Evolutionary conservation across 2,329 filamentous ascomycete species (phyloP).

Genomic region (Dothidotthia symphoricarpi): DNA sequence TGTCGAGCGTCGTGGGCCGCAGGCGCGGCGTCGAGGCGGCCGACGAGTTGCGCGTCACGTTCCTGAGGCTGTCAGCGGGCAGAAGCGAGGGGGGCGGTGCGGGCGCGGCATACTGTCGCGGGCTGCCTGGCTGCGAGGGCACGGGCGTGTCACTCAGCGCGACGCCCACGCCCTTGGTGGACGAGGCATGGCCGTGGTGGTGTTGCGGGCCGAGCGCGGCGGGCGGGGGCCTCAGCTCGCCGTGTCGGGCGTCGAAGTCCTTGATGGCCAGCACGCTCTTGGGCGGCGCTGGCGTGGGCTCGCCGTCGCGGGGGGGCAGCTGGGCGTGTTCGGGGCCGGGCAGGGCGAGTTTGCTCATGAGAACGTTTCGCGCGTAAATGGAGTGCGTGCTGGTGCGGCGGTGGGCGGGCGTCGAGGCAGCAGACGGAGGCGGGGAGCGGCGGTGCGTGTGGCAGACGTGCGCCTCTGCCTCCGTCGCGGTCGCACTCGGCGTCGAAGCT

Average conservation of each 20-base stretch:
- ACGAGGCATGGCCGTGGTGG: constrained; percentile 15
- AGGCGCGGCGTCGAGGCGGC: constrained; percentile 74
- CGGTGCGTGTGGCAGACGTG: constrained; percentile 12
- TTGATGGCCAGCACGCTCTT: constrained; percentile 27
- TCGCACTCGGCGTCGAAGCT: constrained; percentile 15
- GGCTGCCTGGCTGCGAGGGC: constrained; percentile 62
- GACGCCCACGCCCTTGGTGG: constrained; percentile 49
- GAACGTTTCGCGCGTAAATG: constrained; percentile 50
- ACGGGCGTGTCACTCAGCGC: constrained; percentile 63
- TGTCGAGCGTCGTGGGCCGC: constrained; percentile 92
- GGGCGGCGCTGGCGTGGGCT: constrained; percentile 9
- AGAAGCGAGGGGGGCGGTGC: constrained; percentile 10
- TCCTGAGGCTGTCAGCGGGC: constrained; percentile 48
- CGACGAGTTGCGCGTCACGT: constrained; percentile 69
- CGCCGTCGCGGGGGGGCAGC: constrained; percentile 14
- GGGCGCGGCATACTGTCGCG: constrained; percentile 55
- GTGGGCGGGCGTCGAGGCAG: constrained; percentile 6
- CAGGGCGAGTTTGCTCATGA: constrained; percentile 47
- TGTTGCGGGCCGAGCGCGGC: constrained; percentile 11
- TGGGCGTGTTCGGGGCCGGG: constrained; percentile 21
- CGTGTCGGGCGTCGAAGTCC: constrained; percentile 24
- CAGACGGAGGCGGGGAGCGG: too few species aligned
- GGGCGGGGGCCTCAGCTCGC: constrained; percentile 35
- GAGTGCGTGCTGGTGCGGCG: constrained; percentile 49
- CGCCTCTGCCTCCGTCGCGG: neutral